Percentiles rank a stretch among this genome's conserved stretches.
phyloP scores from a whole-genome alignment of 1,284 basidiomycete genomes.

The Trichosporon coremiiforme region DNA sequence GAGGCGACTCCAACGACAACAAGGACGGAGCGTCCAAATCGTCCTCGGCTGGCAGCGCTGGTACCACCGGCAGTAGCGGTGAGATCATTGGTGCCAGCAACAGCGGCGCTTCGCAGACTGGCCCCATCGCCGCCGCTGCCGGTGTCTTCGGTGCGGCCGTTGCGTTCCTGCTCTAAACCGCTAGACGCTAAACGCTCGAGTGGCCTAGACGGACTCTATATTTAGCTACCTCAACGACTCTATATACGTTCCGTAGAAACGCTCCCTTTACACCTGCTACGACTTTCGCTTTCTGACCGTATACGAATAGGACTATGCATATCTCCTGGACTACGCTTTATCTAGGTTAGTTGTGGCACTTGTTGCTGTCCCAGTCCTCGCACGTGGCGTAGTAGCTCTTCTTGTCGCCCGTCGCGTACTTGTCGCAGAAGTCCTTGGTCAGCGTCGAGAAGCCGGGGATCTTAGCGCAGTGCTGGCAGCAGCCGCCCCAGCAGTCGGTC shows the following conservation, averaged over 20 bases:
- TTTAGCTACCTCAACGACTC: background rate
- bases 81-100: background rate
- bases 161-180: conserved; percentile 17
- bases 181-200: background rate
- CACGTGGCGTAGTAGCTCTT: conserved; percentile 4
- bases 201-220: background rate
- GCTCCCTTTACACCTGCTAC: conserved; percentile 3
- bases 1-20: background rate
- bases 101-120: background rate
- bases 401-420: background rate
- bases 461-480: background rate
- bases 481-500: background rate
- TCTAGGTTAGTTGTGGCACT: background rate
- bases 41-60: background rate
- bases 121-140: background rate
- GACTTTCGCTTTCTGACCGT: background rate
- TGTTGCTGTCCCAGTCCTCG: background rate
- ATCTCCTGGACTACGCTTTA: background rate
- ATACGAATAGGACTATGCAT: background rate
- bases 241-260: background rate
- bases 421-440: background rate
- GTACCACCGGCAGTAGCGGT: background rate
- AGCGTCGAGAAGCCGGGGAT: background rate
- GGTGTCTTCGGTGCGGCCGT: conserved; percentile 12
- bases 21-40: background rate